These are phyloP conservation scores for Coemansia sp. DNA, from an alignment of 192 early-diverging fungal genomes.

Conservation along the genomic window DNA sequence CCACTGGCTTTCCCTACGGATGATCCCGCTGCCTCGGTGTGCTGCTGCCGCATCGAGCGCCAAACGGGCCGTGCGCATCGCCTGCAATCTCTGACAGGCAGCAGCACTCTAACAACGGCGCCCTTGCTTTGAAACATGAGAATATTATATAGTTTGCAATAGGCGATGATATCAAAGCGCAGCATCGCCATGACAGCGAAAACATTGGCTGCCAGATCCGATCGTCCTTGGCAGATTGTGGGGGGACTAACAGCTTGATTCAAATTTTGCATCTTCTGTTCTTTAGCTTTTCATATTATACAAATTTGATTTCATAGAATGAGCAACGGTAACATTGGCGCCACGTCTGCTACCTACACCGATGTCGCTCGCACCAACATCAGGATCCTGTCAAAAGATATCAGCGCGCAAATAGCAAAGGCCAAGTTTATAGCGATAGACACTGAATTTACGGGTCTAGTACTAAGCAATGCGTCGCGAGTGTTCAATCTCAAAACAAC, in stretches of 20 bases:
- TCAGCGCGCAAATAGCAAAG: conserved; percentile 49
- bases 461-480: conserved; percentile 39
- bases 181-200: background rate
- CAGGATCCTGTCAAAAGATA: conserved; percentile 42
- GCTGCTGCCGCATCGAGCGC: background rate
- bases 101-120: background rate
- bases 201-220: conserved; percentile 7
- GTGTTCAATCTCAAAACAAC: conserved; percentile 33
- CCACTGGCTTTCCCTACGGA: background rate
- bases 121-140: background rate
- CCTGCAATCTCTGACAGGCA: background rate
- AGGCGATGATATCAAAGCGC: background rate
- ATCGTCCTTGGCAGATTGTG: background rate
- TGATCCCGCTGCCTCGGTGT: background rate
- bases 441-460: conserved; percentile 90
- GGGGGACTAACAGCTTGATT: background rate
- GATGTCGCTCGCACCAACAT: conserved; percentile 72
- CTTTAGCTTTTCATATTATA: background rate
- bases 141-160: background rate
- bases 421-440: conserved; percentile 85
- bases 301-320: conserved; percentile 12
- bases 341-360: conserved; percentile 56
- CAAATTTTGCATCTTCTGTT: background rate
- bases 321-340: conserved; percentile 11
- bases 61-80: background rate